phyloP scores from a whole-genome alignment of 164 flowering plant species.

The Brasenia schreberi region DNA sequence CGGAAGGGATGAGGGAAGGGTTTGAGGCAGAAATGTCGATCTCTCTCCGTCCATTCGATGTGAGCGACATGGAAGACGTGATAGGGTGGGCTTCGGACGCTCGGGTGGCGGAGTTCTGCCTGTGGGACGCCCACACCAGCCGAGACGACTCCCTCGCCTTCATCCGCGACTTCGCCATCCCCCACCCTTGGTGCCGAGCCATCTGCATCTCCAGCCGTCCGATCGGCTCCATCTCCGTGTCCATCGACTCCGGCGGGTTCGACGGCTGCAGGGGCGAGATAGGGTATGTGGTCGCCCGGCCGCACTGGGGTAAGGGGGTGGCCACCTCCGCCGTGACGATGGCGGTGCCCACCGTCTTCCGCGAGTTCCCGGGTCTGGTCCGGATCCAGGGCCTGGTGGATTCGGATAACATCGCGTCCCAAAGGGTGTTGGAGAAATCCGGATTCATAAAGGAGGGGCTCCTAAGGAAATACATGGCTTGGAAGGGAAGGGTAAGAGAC shows the following conservation, averaged over 20 bases:
- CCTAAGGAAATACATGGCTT: slow-evolving; percentile 20
- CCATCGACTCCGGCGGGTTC: slow-evolving; percentile 12
- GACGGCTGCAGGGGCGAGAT: slow-evolving; percentile 14
- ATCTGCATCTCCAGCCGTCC: slow-evolving; percentile 26
- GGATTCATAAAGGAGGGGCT: slow-evolving; percentile 33
- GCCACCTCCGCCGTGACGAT: slow-evolving; percentile 22
- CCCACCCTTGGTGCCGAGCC: slow-evolving; percentile 24
- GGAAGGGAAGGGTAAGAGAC: slow-evolving; percentile 22
- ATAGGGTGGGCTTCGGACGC: slow-evolving; percentile 25
- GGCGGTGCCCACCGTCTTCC: slow-evolving; percentile 19
- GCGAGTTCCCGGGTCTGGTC: slow-evolving; percentile 17
- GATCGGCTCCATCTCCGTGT: slow-evolving; percentile 22
- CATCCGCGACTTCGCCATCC: slow-evolving; percentile 11
- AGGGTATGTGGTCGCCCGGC: slow-evolving; percentile 18
- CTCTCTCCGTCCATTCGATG: slow-evolving; percentile 22
- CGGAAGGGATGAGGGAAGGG: background rate
- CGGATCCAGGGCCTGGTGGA: slow-evolving; percentile 25
- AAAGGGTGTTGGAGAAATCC: slow-evolving; percentile 35
- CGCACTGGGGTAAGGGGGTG: slow-evolving; percentile 26
- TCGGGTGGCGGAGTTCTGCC: slow-evolving; percentile 1
- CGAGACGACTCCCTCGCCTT: slow-evolving; percentile 17
- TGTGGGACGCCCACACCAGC: slow-evolving; percentile 9
- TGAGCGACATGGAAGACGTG: slow-evolving; percentile 24
- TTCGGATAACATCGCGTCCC: slow-evolving; percentile 24
- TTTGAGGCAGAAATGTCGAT: slow-evolving; percentile 3